phyloP scores from a whole-genome alignment of 2,329 filamentous ascomycete genomes.

The Penicillium oxalicum region DNA sequence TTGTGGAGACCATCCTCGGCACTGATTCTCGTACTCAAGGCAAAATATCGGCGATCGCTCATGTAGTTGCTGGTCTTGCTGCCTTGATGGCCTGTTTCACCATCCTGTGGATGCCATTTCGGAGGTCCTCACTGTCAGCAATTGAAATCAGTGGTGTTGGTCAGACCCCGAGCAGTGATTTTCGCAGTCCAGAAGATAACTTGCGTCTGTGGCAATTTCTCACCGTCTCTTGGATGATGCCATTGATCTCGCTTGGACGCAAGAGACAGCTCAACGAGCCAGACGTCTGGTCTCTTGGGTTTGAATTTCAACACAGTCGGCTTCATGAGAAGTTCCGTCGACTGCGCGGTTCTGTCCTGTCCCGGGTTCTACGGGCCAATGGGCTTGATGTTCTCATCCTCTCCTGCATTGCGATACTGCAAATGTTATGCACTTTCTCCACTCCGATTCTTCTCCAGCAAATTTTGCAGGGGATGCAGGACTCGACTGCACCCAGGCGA shows the following conservation, averaged over 20 bases:
- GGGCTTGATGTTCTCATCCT: slow-evolving; percentile 70
- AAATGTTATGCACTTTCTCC: slow-evolving; percentile 54
- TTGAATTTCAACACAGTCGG: slow-evolving; percentile 72
- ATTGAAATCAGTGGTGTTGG: slow-evolving; percentile 57
- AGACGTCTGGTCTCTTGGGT: slow-evolving; percentile 75
- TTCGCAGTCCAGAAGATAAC: slow-evolving; percentile 75
- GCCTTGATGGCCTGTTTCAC: slow-evolving; percentile 46
- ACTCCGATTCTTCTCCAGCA: slow-evolving; percentile 66
- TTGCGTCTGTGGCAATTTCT: slow-evolving; percentile 77
- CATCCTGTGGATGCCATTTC: slow-evolving; percentile 64
- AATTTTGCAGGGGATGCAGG: slow-evolving; percentile 61
- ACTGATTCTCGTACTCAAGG: slow-evolving; percentile 16
- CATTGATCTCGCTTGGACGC: slow-evolving; percentile 62
- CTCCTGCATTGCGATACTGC: slow-evolving; percentile 57
- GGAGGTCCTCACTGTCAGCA: slow-evolving; percentile 51
- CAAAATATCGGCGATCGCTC: slow-evolving; percentile 14
- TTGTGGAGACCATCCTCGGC: slow-evolving; percentile 32
- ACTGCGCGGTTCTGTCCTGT: slow-evolving; percentile 65
- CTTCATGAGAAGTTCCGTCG: slow-evolving; percentile 70
- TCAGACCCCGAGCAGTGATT: slow-evolving; percentile 48
- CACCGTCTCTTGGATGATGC: slow-evolving; percentile 74
- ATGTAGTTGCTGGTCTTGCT: slow-evolving; percentile 31
- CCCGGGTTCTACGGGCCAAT: slow-evolving; percentile 66
- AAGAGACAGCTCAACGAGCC: slow-evolving; percentile 64
- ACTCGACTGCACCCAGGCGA: slow-evolving; percentile 44